phyloP scores from a whole-genome alignment of 192 early-diverging fungal genomes.

The Linnemannia hyalina region DNA sequence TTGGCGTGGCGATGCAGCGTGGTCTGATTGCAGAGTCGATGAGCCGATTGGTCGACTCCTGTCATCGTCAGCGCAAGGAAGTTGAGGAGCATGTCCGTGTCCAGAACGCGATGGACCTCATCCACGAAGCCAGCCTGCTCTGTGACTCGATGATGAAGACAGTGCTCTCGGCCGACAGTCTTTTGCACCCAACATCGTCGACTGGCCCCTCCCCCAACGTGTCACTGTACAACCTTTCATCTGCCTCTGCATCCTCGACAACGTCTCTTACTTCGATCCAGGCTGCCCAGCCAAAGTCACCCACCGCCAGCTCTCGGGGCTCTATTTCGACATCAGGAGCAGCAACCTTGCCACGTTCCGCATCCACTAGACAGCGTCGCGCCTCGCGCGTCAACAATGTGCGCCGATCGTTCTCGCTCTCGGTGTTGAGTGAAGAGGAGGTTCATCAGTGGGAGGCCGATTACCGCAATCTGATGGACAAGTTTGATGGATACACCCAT shows the following conservation, averaged over 20 bases:
- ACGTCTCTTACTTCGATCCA: conserved; percentile 17
- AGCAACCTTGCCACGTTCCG: conserved; percentile 17
- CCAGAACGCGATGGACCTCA: conserved; percentile 40
- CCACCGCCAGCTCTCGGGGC: conserved; percentile 10
- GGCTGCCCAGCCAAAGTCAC: neutral
- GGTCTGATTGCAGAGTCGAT: conserved; percentile 43
- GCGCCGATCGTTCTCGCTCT: conserved; percentile 37
- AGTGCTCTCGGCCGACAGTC: conserved; percentile 22
- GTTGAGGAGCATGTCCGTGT: conserved; percentile 35
- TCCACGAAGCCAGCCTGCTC: conserved; percentile 32
- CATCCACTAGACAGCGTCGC: conserved; percentile 19
- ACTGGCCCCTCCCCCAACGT: neutral
- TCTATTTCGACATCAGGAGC: neutral
- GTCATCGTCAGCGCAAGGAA: conserved; percentile 36
- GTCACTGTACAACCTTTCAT: conserved; percentile 30
- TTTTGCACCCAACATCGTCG: neutral
- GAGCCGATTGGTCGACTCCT: conserved; percentile 43
- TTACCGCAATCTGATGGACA: conserved; percentile 23
- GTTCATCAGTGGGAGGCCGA: conserved; percentile 28
- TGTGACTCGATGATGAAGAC: conserved; percentile 28
- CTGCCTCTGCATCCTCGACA: conserved; percentile 28
- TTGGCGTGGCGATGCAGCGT: conserved; percentile 52
- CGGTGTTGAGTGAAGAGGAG: conserved; percentile 41
- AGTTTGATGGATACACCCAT: conserved; percentile 31
- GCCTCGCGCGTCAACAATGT: conserved; percentile 11